These are phyloP conservation scores for Chamaecrista fasciculata DNA, from an alignment of 306 rosid genomes.

Conservation along the genomic window DNA sequence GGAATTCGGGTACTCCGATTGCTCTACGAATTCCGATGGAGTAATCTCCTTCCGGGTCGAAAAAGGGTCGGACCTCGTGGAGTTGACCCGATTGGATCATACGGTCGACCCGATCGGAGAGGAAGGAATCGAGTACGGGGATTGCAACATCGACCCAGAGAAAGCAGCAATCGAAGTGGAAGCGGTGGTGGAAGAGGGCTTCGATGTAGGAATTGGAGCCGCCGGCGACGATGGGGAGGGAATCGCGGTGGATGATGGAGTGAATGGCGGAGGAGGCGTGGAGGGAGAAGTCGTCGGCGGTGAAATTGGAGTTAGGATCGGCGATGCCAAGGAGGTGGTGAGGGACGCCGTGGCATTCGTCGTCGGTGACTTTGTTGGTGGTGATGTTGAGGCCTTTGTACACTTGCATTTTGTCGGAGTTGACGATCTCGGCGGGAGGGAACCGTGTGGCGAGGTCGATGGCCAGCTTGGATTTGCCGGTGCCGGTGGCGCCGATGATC, in stretches of 20 bases:
- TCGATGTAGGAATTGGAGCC: slow-evolving; percentile 50
- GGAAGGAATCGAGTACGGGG: slow-evolving; percentile 31
- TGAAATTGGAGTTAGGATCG: slow-evolving; percentile 38
- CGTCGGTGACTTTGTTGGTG: slow-evolving; percentile 65
- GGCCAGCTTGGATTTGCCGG: slow-evolving; percentile 78
- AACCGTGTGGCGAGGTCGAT: slow-evolving; percentile 64
- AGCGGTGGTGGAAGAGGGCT: slow-evolving; percentile 31
- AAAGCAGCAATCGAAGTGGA: slow-evolving; percentile 43
- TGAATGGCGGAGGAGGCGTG: slow-evolving; percentile 37
- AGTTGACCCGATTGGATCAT: slow-evolving; percentile 44
- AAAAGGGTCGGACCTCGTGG: slow-evolving; percentile 34
- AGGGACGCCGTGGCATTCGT: slow-evolving; percentile 64
- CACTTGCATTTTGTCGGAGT: slow-evolving; percentile 86
- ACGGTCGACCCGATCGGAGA: slow-evolving; percentile 38
- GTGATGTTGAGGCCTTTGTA: slow-evolving; percentile 66
- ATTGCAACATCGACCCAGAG: slow-evolving; percentile 46
- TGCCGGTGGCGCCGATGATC: slow-evolving; percentile 81
- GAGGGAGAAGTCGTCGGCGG: slow-evolving; percentile 34
- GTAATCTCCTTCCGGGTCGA: slow-evolving; percentile 35
- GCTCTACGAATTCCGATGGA: slow-evolving; percentile 37
- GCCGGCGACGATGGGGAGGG: slow-evolving; percentile 48
- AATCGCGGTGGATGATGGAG: slow-evolving; percentile 34
- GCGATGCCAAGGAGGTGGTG: slow-evolving; percentile 60
- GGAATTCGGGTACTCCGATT: slow-evolving; percentile 46
- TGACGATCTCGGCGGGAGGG: slow-evolving; percentile 61